Percentiles rank a stretch among this genome's conserved stretches.
phyloP scores from a whole-genome alignment of 495 filamentous ascomycete species.

The Parathielavia hyrcaniae region DNA sequence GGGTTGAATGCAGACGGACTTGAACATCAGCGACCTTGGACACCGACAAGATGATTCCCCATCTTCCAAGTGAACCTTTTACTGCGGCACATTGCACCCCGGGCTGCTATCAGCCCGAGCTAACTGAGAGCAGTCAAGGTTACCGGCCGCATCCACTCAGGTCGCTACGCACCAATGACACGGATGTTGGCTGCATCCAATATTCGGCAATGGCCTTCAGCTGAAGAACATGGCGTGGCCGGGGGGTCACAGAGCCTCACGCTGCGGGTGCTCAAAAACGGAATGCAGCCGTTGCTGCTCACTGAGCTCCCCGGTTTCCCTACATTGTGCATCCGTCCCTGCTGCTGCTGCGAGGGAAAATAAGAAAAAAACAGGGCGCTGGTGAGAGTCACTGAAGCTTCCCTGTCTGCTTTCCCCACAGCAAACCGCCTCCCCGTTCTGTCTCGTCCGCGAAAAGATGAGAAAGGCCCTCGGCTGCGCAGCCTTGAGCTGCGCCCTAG shows the following conservation, averaged over 20 bases:
- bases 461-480: conserved; percentile 2
- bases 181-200: background rate
- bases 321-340: background rate
- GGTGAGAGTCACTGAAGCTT: background rate
- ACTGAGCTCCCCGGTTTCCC: background rate
- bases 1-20: no score
- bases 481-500: conserved; percentile 14
- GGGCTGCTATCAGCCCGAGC: background rate
- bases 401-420: background rate
- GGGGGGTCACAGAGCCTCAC: conserved; percentile 4
- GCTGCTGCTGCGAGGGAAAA: background rate
- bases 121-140: background rate
- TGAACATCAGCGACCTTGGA: no score
- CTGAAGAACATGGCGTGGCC: background rate
- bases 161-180: conserved; percentile 2
- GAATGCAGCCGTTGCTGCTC: conserved; percentile 2
- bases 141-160: background rate
- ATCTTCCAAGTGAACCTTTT: no score
- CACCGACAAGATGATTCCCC: no score
- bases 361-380: background rate
- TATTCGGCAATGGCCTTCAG: conserved; percentile 4
- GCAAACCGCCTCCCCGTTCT: background rate
- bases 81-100: no score
- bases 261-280: conserved; percentile 9
- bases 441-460: background rate